Percentiles rank a stretch among this genome's conserved stretches.
These are phyloP conservation scores for Wickerhamia fluorescens DNA, from an alignment of 805 yeast genomes.

Conservation along the genomic window DNA sequence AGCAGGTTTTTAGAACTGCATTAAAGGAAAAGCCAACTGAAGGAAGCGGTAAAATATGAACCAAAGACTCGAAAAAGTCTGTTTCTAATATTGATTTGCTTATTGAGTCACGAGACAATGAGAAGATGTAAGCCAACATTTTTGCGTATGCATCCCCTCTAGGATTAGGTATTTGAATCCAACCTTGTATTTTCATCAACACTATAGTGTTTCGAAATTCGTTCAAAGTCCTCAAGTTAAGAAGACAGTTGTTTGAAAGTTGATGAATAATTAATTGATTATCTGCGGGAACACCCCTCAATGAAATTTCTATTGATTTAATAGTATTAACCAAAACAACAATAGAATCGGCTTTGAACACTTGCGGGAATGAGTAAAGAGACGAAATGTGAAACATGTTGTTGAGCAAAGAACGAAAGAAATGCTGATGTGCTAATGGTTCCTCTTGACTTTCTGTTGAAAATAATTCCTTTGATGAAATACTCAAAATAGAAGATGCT, in stretches of 20 bases:
- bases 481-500: slow-evolving; percentile 14
- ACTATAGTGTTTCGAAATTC: slow-evolving; percentile 32
- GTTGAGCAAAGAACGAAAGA: slow-evolving; percentile 21
- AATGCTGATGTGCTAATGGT: slow-evolving; percentile 13
- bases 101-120: slow-evolving; percentile 26
- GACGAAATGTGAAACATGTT: slow-evolving; percentile 31
- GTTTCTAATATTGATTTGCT: slow-evolving; percentile 28
- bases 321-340: slow-evolving; percentile 47
- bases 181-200: slow-evolving; percentile 25
- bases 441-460: slow-evolving; percentile 1
- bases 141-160: slow-evolving; percentile 26
- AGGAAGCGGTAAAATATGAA: slow-evolving; percentile 43
- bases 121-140: slow-evolving; percentile 25
- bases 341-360: slow-evolving; percentile 28
- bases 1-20: slow-evolving; percentile 43
- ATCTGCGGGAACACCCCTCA: slow-evolving; percentile 44
- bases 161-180: slow-evolving; percentile 25
- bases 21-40: slow-evolving; percentile 39
- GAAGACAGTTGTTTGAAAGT: slow-evolving; percentile 52
- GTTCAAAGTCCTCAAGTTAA: slow-evolving; percentile 46
- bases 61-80: slow-evolving; percentile 50
- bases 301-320: slow-evolving; percentile 56
- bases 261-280: slow-evolving; percentile 47
- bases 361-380: slow-evolving; percentile 31
- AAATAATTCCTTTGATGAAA: not conserved